Percentiles rank a stretch among this genome's conserved stretches.
These are phyloP conservation scores for Scytalidium sp. DNA, from an alignment of 2,329 filamentous ascomycete species.

Conservation along the genomic window DNA sequence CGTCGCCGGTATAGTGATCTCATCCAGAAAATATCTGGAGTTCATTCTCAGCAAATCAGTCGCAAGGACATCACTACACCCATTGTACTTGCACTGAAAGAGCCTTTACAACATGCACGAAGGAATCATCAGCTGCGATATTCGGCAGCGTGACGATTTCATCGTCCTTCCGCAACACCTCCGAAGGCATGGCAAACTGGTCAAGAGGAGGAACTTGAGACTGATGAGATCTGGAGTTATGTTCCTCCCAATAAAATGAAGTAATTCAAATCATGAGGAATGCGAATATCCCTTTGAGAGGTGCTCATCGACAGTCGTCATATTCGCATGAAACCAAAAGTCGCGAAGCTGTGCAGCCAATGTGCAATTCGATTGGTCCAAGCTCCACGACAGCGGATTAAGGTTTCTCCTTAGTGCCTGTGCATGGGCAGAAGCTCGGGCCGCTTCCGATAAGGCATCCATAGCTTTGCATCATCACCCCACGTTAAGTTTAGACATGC, in stretches of 20 bases:
- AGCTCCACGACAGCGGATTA: neutral
- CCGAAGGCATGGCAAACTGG: neutral
- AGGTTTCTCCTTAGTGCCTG: neutral
- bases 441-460: neutral
- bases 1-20: slow-evolving; percentile 61
- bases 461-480: neutral
- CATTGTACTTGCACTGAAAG: slow-evolving; percentile 50
- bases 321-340: too few relatives aligned
- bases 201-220: neutral
- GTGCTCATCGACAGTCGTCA: too few relatives aligned
- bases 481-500: too few relatives aligned
- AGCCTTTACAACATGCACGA: slow-evolving; percentile 64
- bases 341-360: too few relatives aligned
- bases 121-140: slow-evolving; percentile 56
- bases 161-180: neutral
- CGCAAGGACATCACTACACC: neutral
- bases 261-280: neutral
- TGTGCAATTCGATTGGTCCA: neutral
- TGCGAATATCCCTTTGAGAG: too few relatives aligned
- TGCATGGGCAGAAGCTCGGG: neutral
- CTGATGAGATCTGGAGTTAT: neutral
- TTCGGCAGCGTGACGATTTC: slow-evolving; percentile 42
- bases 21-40: slow-evolving; percentile 58
- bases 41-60: slow-evolving; percentile 7
- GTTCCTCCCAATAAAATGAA: neutral